These are phyloP conservation scores for Coprinellus micaceus DNA, from an alignment of 768 basidiomycete species.

Conservation along the genomic window DNA sequence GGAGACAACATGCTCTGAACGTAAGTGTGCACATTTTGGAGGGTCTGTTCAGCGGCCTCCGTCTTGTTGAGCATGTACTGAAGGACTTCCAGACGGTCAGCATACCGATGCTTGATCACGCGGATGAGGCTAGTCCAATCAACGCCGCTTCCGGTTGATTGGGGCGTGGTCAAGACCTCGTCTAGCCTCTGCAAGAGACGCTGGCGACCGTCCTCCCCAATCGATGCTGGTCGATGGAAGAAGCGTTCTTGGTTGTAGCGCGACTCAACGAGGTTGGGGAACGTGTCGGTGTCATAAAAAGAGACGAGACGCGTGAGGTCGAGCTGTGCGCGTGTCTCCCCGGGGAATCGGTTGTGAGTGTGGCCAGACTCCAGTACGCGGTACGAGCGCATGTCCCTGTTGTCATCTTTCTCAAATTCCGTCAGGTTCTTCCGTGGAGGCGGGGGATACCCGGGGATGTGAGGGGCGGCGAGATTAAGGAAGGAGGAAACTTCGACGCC, in stretches of 20 bases:
- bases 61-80: conserved; percentile 31
- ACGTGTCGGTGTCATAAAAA: conserved; percentile 38
- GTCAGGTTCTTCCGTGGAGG: neutral
- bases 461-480: neutral
- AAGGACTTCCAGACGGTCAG: conserved; percentile 36
- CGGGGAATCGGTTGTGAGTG: conserved; percentile 41
- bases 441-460: neutral
- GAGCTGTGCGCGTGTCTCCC: conserved; percentile 39
- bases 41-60: conserved; percentile 7
- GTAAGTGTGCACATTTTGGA: conserved; percentile 24
- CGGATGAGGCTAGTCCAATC: conserved; percentile 40
- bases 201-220: conserved; percentile 25
- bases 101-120: conserved; percentile 37
- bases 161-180: conserved; percentile 17
- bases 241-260: conserved; percentile 29
- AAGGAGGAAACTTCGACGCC: conserved; percentile 2
- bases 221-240: conserved; percentile 31
- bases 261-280: conserved; percentile 31
- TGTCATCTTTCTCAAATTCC: neutral
- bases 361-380: conserved; percentile 30
- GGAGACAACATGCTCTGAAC: conserved; percentile 29
- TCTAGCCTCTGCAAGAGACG: conserved; percentile 23
- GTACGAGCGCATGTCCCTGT: neutral
- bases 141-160: conserved; percentile 25
- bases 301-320: conserved; percentile 40